These are phyloP conservation scores for Talaromyces borbonicus DNA, from an alignment of 495 filamentous ascomycete species.

Conservation along the genomic window DNA sequence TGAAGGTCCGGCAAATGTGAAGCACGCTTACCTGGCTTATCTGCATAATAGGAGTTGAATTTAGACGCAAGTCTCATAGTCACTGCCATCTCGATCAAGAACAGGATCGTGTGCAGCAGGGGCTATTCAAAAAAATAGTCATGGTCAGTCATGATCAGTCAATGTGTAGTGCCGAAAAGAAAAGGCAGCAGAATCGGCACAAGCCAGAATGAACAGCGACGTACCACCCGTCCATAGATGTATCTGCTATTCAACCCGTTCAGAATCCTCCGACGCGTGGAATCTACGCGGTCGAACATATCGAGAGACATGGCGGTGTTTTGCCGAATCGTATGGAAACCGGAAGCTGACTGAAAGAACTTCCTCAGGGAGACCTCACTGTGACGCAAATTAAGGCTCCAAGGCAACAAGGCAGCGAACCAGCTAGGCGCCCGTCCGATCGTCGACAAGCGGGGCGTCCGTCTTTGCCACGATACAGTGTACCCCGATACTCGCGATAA, in stretches of 20 bases:
- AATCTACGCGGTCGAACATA: slow-evolving; percentile 28
- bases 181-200: neutral
- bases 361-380: neutral
- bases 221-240: slow-evolving; percentile 73
- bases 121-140: too few species aligned
- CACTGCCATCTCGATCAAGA: slow-evolving; percentile 80
- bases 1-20: slow-evolving; percentile 4
- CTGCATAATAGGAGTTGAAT: slow-evolving; percentile 88
- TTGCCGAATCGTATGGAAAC: neutral
- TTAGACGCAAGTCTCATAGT: slow-evolving; percentile 71
- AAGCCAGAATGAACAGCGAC: slow-evolving; percentile 27
- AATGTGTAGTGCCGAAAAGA: neutral
- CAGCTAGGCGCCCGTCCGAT: neutral
- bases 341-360: neutral
- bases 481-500: too few species aligned
- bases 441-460: neutral
- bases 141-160: neutral
- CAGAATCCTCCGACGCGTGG: slow-evolving; percentile 48
- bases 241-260: slow-evolving; percentile 66
- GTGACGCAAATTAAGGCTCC: slow-evolving; percentile 3
- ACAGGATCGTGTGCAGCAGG: slow-evolving; percentile 72
- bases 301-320: slow-evolving; percentile 7
- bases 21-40: slow-evolving; percentile 57
- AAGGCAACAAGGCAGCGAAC: slow-evolving; percentile 1
- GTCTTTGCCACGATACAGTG: neutral